These are phyloP conservation scores for Starmerella asiatica DNA, from an alignment of 805 yeast species.

Conservation along the genomic window DNA sequence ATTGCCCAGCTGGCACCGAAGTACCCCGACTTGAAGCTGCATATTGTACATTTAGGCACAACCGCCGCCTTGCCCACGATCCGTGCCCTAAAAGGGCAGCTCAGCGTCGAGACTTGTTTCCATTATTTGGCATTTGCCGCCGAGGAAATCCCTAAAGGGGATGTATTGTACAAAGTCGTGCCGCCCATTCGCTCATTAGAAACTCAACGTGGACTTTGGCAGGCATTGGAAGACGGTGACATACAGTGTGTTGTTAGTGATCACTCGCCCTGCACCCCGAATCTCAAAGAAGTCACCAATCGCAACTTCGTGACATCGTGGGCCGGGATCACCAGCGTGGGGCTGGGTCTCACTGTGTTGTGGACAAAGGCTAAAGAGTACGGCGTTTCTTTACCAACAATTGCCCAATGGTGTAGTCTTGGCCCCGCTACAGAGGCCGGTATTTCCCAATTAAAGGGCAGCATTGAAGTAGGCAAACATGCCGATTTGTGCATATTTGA, in stretches of 20 bases:
- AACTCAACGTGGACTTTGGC: constrained; percentile 65
- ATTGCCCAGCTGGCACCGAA: constrained; percentile 49
- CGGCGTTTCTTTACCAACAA: constrained; percentile 41
- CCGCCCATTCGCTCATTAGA: constrained; percentile 78
- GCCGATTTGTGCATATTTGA: constrained; percentile 84
- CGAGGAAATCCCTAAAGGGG: constrained; percentile 61
- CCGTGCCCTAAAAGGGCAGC: constrained; percentile 30
- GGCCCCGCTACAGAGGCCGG: constrained; percentile 85
- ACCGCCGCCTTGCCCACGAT: constrained; percentile 69
- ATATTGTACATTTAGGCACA: constrained; percentile 83
- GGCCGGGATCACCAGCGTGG: constrained; percentile 94
- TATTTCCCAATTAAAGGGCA: constrained; percentile 56
- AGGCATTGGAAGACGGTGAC: constrained; percentile 49
- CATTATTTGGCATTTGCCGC: constrained; percentile 72
- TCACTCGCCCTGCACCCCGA: constrained; percentile 93
- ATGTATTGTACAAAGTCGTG: constrained; percentile 83
- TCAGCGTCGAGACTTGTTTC: constrained; percentile 88
- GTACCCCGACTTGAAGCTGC: constrained; percentile 37
- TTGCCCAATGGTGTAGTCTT: constrained; percentile 64
- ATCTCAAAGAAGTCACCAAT: constrained; percentile 60
- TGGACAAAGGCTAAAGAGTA: constrained; percentile 50
- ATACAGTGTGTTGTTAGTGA: constrained; percentile 84
- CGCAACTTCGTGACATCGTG: constrained; percentile 89
- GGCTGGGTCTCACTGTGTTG: constrained; percentile 71
- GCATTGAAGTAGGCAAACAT: constrained; percentile 58